Base-by-base conservation (phyloP, 2,329 filamentous ascomycete genomes). In the Paecilomyces sp. region DNA sequence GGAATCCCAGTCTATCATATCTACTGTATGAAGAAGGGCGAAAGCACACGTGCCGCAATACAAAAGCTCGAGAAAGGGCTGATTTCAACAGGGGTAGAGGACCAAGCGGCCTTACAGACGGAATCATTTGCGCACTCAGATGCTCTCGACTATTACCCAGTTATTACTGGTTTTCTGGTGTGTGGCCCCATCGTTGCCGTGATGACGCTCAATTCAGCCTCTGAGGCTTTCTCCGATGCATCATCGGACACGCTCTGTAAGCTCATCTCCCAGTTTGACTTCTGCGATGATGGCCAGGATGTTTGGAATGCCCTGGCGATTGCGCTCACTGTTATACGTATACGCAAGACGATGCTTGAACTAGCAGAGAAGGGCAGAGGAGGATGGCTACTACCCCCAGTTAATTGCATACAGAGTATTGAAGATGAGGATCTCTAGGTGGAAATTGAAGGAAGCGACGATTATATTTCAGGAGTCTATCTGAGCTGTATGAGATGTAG, bases 291-390 rank as follows among this genome's bases (percentile, higher is more conserved):
- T 8, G 78, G 78, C 1, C 81, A 82, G 61, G 84, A 86, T 66
- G 83, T 86, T 1, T 87, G 84, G 84, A 85, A 85, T 65, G 77
- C 80, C 3, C 72, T 86, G 3, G 82, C 83, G 0, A 64, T 86
- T 56, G 81, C 83, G 0, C 83, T 86, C 60, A 72, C 83, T 5
- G 74, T 83, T 11, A 77, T 83, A 62, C 80, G 83, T 66, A 78
- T 80, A 57, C 77, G 83, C 4, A 80, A 81, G 60, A 75, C 78
- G 34, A 77, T 83, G 76, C 63, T 77, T 57, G 70, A 76, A 58
- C 70, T 83, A 24, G 74, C 76, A 50, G 68, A 75, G 36, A 71
- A 65, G 8, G 64, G 68, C 4, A 25, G 55, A n/a, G 61, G 60
- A 25, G 63, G 61, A 15, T n/a, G 63, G 6, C 61, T 65, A 55